phyloP scores from a whole-genome alignment of 106 monocot genomes.

The Allium fistulosum region DNA sequence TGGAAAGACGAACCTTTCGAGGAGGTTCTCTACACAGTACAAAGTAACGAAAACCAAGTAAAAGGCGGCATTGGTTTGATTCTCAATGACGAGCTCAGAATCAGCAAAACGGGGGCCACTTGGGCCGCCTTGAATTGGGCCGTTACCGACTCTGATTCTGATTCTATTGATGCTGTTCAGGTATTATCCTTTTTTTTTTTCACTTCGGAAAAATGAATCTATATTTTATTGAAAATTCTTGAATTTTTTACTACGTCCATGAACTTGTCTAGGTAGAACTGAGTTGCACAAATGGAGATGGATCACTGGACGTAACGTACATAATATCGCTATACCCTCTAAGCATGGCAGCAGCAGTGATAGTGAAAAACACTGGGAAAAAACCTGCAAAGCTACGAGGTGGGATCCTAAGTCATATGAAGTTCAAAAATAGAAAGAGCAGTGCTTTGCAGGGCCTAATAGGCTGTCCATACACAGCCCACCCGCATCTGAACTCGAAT shows the following conservation, averaged over 20 bases:
- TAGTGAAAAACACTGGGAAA: slow-evolving; percentile 64
- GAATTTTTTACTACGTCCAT: too few species aligned
- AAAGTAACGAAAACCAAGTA: slow-evolving; percentile 1
- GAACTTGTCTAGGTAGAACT: slow-evolving; percentile 49
- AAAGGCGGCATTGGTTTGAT: slow-evolving; percentile 69
- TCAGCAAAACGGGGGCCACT: slow-evolving; percentile 8
- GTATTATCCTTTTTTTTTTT: slow-evolving; percentile 9
- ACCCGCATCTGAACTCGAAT: slow-evolving; percentile 47
- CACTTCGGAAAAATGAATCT: not conserved
- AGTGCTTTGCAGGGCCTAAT: slow-evolving; percentile 68
- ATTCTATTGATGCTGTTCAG: slow-evolving; percentile 88
- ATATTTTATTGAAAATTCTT: too few species aligned
- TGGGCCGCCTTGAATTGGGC: slow-evolving; percentile 56
- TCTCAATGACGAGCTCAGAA: slow-evolving; percentile 31
- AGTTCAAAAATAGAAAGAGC: slow-evolving; percentile 39
- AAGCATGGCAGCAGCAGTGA: slow-evolving; percentile 75
- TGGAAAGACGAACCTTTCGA: slow-evolving; percentile 82
- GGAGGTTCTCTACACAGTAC: slow-evolving; percentile 59
- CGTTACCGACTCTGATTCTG: slow-evolving; percentile 73
- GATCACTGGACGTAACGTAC: slow-evolving; percentile 68
- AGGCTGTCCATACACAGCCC: slow-evolving; percentile 66
- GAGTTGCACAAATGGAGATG: slow-evolving; percentile 68
- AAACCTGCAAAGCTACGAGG: slow-evolving; percentile 47
- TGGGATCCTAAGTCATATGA: slow-evolving; percentile 70
- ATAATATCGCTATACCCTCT: slow-evolving; percentile 62